These are phyloP conservation scores for Leucocoprinus gongylophorus DNA, from an alignment of 1,284 basidiomycete genomes.

Conservation along the genomic window DNA sequence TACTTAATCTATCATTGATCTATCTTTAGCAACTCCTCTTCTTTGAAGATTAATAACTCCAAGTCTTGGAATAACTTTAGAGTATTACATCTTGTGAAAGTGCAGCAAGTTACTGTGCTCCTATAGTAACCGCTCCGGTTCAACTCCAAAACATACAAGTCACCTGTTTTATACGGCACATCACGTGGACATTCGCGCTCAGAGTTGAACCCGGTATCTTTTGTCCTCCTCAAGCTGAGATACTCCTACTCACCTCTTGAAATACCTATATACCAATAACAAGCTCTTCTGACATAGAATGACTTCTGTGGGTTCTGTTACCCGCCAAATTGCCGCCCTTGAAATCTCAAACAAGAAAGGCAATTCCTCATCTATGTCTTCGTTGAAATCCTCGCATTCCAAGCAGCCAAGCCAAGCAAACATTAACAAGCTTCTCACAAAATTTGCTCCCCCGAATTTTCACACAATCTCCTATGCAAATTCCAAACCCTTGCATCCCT, in stretches of 20 bases:
- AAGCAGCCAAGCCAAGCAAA: slow-evolving; percentile 50
- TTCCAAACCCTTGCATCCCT: slow-evolving; percentile 20
- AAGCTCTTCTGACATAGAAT: slow-evolving; percentile 14
- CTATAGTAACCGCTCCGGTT: too few relatives aligned
- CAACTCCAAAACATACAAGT: too few relatives aligned
- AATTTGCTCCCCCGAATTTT: slow-evolving; percentile 56
- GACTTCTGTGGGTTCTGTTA: slow-evolving; percentile 29
- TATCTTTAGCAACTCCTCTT: too few relatives aligned
- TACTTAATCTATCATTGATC: too few relatives aligned
- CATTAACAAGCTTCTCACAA: slow-evolving; percentile 60
- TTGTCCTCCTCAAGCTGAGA: neutral
- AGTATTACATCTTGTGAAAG: too few relatives aligned
- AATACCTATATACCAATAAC: neutral
- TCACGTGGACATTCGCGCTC: neutral
- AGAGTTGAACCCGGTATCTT: neutral
- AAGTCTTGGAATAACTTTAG: too few relatives aligned
- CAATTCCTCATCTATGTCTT: slow-evolving; percentile 15
- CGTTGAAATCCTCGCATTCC: slow-evolving; percentile 31
- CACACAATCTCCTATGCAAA: slow-evolving; percentile 13
- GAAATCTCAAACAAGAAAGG: slow-evolving; percentile 30
- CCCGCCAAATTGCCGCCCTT: slow-evolving; percentile 31
- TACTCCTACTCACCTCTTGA: neutral
- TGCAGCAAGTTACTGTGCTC: too few relatives aligned
- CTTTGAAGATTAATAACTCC: too few relatives aligned
- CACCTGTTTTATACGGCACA: neutral